Conservation (phyloP, 768 basidiomycete species). For the Auriculariales sp. region DNA sequence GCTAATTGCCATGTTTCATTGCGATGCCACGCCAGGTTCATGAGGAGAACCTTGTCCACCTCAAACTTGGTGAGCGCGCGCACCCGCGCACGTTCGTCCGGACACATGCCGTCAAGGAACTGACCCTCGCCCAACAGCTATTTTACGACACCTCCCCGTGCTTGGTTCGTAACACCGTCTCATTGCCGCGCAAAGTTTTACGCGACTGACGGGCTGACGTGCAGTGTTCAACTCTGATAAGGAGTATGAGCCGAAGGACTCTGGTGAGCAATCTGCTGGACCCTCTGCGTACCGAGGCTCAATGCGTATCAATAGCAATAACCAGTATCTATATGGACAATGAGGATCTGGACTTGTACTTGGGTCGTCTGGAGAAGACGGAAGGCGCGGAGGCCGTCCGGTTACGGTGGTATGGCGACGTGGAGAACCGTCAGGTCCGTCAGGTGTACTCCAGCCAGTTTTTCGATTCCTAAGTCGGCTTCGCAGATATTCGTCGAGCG, state of each 20-base stretch:
- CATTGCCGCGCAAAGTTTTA: too few species aligned
- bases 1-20: conserved; percentile 3
- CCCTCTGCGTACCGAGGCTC: neutral
- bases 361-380: conserved; percentile 94
- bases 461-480: conserved; percentile 1
- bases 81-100: too few species aligned
- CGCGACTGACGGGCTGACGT: too few species aligned
- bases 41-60: conserved; percentile 83
- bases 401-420: conserved; percentile 93
- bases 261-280: conserved; percentile 29
- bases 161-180: conserved; percentile 64
- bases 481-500: conserved; percentile 72
- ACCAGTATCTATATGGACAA: conserved; percentile 97
- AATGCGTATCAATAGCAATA: conserved; percentile 44
- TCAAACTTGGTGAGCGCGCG: too few species aligned
- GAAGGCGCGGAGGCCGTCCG: conserved; percentile 97
- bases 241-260: conserved; percentile 75
- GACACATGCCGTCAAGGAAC: too few species aligned
- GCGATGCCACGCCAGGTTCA: conserved; percentile 36
- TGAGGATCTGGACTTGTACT: conserved; percentile 87
- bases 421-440: conserved; percentile 60
- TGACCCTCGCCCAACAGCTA: too few species aligned
- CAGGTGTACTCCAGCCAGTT: neutral
- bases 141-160: conserved; percentile 84
- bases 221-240: conserved; percentile 88